These are phyloP conservation scores for Cryptococcus sp. DNA, from an alignment of 1,284 basidiomycete species.

Conservation along the genomic window DNA sequence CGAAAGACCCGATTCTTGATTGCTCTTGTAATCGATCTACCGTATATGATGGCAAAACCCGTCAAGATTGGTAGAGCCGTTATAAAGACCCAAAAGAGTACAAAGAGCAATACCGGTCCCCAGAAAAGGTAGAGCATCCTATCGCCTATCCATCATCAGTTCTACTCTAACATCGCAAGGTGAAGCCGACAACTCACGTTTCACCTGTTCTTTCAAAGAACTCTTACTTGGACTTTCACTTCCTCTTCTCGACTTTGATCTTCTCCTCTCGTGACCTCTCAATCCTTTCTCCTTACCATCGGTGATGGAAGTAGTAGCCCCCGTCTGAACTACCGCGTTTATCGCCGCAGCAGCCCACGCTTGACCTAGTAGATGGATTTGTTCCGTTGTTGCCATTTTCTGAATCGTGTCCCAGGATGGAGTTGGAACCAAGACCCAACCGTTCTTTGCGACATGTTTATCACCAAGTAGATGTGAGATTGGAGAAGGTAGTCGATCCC, in stretches of 20 bases:
- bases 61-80: constrained; percentile 42
- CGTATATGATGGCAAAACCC: constrained; percentile 40
- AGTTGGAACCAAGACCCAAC: constrained; percentile 38
- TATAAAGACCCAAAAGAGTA: constrained; percentile 44
- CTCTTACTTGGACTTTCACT: too few relatives aligned
- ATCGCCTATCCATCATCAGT: constrained; percentile 58
- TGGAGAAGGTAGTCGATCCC: constrained; percentile 25
- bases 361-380: constrained; percentile 42
- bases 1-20: constrained; percentile 37
- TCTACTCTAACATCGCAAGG: not conserved
- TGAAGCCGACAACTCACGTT: constrained; percentile 52
- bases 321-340: constrained; percentile 40
- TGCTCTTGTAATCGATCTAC: constrained; percentile 34
- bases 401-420: constrained; percentile 41
- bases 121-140: constrained; percentile 90
- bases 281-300: constrained; percentile 1
- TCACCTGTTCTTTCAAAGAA: constrained; percentile 25
- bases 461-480: not conserved
- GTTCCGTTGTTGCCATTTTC: constrained; percentile 40
- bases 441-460: constrained; percentile 2
- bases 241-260: not conserved
- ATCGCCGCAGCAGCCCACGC: constrained; percentile 42
- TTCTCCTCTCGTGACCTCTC: constrained; percentile 3
- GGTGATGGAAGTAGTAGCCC: constrained; percentile 16
- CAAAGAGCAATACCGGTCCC: constrained; percentile 70